These are phyloP conservation scores for Creolimax fragrantissima DNA, from an alignment of 78 protist genomes.

Conservation along the genomic window DNA sequence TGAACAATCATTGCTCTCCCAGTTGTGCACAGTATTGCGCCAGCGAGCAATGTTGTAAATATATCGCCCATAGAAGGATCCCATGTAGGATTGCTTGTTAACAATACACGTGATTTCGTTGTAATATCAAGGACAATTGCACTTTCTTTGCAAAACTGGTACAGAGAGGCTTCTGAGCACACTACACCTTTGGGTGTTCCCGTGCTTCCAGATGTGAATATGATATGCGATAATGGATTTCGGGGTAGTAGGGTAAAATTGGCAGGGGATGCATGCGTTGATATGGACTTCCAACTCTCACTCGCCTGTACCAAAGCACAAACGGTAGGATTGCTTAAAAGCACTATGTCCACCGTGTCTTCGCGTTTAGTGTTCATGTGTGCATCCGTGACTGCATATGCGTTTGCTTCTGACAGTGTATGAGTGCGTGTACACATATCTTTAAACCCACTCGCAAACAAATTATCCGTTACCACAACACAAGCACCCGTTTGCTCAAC, in stretches of 20 bases:
- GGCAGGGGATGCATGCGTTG: neutral
- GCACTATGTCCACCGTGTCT: neutral
- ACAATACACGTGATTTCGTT: neutral
- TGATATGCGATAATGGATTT: neutral
- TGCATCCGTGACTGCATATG: neutral
- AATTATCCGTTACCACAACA: neutral
- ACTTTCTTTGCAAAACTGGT: neutral
- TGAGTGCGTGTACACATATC: too few relatives aligned
- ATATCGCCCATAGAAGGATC: neutral
- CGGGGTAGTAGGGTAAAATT: neutral
- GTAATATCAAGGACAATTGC: neutral
- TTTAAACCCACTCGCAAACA: neutral
- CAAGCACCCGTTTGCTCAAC: neutral
- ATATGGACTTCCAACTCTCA: neutral
- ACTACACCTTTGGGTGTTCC: neutral
- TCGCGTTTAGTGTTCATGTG: neutral
- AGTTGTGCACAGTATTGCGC: neutral
- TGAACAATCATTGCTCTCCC: neutral
- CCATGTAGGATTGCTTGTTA: neutral
- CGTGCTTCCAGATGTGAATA: neutral
- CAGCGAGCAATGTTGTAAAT: neutral
- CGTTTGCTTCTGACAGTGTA: neutral
- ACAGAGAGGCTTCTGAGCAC: neutral
- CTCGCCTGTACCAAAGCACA: neutral
- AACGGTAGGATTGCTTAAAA: too few relatives aligned